Conservation (phyloP, 2,329 filamentous ascomycete species). For the Teratosphaeria epicoccoides region DNA sequence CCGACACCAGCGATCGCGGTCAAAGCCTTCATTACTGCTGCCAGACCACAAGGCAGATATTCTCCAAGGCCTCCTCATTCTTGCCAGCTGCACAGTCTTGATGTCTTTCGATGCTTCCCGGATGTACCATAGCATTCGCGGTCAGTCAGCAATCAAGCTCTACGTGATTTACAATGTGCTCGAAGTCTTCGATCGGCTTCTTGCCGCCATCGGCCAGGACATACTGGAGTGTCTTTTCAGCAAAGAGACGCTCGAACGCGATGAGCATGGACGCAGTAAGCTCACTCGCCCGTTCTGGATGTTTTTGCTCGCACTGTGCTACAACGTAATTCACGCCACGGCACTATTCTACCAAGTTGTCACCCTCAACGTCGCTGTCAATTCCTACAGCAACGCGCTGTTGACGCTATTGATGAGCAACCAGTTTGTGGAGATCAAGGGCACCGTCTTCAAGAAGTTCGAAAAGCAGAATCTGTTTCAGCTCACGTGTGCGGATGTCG, state of each 20-base stretch:
- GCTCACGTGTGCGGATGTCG: slow-evolving; percentile 88
- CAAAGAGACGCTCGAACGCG: slow-evolving; percentile 79
- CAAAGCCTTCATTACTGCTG: slow-evolving; percentile 71
- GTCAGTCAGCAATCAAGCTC: slow-evolving; percentile 92
- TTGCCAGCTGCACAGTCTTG: slow-evolving; percentile 72
- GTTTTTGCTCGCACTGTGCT: slow-evolving; percentile 74
- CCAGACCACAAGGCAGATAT: slow-evolving; percentile 92
- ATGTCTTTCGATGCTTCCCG: slow-evolving; percentile 90
- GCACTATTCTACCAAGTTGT: slow-evolving; percentile 96
- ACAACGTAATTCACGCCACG: slow-evolving; percentile 79
- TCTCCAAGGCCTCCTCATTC: slow-evolving; percentile 77
- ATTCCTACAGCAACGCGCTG: slow-evolving; percentile 94
- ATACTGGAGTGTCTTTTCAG: slow-evolving; percentile 94
- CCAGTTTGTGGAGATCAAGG: slow-evolving; percentile 98
- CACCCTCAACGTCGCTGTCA: slow-evolving; percentile 93
- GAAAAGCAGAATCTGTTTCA: slow-evolving; percentile 98
- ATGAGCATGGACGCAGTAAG: slow-evolving; percentile 81
- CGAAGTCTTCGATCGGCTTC: slow-evolving; percentile 79
- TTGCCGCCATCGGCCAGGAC: slow-evolving; percentile 88
- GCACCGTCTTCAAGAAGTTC: slow-evolving; percentile 95
- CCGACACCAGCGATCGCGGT: slow-evolving; percentile 65
- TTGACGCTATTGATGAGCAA: slow-evolving; percentile 89
- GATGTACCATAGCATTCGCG: slow-evolving; percentile 96
- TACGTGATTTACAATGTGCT: slow-evolving; percentile 99
- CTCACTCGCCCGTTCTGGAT: slow-evolving; percentile 80